phyloP scores from a whole-genome alignment of 495 filamentous ascomycete species.

The Cenococcum geophilum region DNA sequence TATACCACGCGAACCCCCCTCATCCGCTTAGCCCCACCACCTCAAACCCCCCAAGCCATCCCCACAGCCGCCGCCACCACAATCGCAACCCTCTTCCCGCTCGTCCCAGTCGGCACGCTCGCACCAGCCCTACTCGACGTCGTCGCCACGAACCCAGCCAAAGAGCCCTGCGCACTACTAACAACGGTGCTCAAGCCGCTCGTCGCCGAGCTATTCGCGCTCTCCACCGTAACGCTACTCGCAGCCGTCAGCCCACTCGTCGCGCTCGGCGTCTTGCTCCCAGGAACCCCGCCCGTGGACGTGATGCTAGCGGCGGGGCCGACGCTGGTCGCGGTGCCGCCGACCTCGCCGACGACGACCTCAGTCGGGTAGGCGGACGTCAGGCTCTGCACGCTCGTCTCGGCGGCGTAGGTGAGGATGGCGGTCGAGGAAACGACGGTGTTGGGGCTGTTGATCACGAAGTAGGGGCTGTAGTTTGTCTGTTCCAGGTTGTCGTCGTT shows the following conservation, averaged over 20 bases:
- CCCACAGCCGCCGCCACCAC: constrained; percentile 1
- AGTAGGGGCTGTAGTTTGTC: constrained; percentile 45
- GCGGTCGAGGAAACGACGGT: constrained; percentile 40
- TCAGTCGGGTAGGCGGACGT: neutral
- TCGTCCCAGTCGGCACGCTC: neutral
- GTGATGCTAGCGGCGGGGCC: neutral
- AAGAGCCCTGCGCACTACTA: too few species aligned
- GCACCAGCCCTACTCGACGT: constrained; percentile 7
- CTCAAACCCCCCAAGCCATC: neutral
- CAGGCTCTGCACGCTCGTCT: constrained; percentile 14
- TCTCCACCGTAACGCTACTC: neutral
- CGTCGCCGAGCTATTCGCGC: neutral
- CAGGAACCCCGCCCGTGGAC: neutral
- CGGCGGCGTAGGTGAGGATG: constrained; percentile 34
- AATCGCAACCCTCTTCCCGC: neutral
- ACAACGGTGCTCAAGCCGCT: neutral
- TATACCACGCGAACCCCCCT: too few species aligned
- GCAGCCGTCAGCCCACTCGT: constrained; percentile 5
- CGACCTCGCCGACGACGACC: neutral
- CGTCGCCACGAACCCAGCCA: neutral
- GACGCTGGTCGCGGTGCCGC: neutral
- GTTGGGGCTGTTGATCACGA: constrained; percentile 54
- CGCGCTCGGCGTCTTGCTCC: constrained; percentile 1
- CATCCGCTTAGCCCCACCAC: neutral
- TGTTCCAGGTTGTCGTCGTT: constrained; percentile 6